These are phyloP conservation scores for Wallemia mellicola DNA, from an alignment of 1,284 basidiomycete genomes.

Conservation along the genomic window DNA sequence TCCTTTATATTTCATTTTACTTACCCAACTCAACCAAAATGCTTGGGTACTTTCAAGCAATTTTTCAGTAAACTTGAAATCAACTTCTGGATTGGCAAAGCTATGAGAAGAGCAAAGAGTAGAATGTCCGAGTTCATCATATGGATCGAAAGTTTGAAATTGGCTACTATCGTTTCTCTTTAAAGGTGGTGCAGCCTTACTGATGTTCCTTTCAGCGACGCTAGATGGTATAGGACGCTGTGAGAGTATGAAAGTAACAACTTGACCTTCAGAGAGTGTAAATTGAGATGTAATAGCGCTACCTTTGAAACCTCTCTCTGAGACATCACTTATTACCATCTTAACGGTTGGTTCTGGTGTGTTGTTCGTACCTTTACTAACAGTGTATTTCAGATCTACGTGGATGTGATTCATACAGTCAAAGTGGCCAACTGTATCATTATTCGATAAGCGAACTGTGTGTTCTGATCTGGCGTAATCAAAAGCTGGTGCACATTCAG, in stretches of 20 bases:
- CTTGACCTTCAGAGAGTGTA: slow-evolving; percentile 44
- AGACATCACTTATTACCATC: slow-evolving; percentile 23
- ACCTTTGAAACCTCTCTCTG: slow-evolving; percentile 23
- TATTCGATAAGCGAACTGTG: slow-evolving; percentile 20
- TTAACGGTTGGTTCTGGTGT: slow-evolving; percentile 2
- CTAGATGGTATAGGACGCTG: too few species aligned
- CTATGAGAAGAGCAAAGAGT: too few species aligned
- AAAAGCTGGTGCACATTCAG: slow-evolving; percentile 78
- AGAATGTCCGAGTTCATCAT: not conserved
- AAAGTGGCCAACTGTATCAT: slow-evolving; percentile 29
- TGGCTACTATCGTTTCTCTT: too few species aligned
- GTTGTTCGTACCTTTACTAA: slow-evolving; percentile 10
- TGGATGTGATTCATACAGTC: slow-evolving; percentile 24
- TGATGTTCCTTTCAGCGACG: too few species aligned
- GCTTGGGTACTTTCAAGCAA: slow-evolving; percentile 29
- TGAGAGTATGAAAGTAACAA: slow-evolving; percentile 40
- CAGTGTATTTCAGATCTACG: slow-evolving; percentile 43
- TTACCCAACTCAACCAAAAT: slow-evolving; percentile 72
- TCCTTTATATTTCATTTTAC: slow-evolving; percentile 47
- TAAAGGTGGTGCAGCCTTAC: too few species aligned
- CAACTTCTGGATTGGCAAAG: too few species aligned
- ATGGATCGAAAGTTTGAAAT: not conserved
- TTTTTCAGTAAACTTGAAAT: slow-evolving; percentile 1
- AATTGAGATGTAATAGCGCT: slow-evolving; percentile 22
- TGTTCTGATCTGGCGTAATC: slow-evolving; percentile 56